Base-by-base conservation (phyloP, 1,139 yeast genomes). In the Yamadazyma diddensiae region DNA sequence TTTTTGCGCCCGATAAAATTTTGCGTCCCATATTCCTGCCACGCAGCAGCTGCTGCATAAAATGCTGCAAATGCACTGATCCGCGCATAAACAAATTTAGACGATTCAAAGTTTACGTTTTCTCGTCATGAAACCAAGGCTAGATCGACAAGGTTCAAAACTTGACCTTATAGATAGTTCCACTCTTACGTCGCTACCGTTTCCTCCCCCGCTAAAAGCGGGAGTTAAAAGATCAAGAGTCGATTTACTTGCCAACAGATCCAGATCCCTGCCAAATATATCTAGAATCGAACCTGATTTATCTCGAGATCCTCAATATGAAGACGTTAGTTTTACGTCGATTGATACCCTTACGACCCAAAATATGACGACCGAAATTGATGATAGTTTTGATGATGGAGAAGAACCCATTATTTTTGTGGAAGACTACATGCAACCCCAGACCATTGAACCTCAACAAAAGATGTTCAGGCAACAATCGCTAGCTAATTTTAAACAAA, bases 141-240 rank as follows among this genome's bases (percentile, higher is more conserved):
- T 51, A 21, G 38, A 41, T 10, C 51, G 52, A 28, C 52, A 52
- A 77, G 80, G 51, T 11, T 81, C 88, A 1, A 68, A 69, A 36
- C 58, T 82, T 9, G 88, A 82, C 42, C 59, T 81, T 35, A 64
- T 82, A 5, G 87, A 82, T 48, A 76, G 69, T 45, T 66, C 72
- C 6, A 70, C 73, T 13, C 55, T 82, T 33, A 82, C 90, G 0
- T 79, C 87, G 2, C 71, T 80, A 41, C 87, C 87, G 5, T 51
- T 77, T 22, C 77, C 82, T 3, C 82, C 82, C 14, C 84, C 82
- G 2, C 60, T 63, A 19, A 57, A 46, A 33, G 31, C 39, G 15
- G 32, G 28, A 34, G 32, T 37, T 15, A 23, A 33, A 20, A 24
- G 34, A 18, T 30, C 38, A 2, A 16, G 29, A 14, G 11, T n/a